Evolutionary conservation across 495 filamentous ascomycete species (phyloP).

Genomic region (Cryomyces minteri): DNA sequence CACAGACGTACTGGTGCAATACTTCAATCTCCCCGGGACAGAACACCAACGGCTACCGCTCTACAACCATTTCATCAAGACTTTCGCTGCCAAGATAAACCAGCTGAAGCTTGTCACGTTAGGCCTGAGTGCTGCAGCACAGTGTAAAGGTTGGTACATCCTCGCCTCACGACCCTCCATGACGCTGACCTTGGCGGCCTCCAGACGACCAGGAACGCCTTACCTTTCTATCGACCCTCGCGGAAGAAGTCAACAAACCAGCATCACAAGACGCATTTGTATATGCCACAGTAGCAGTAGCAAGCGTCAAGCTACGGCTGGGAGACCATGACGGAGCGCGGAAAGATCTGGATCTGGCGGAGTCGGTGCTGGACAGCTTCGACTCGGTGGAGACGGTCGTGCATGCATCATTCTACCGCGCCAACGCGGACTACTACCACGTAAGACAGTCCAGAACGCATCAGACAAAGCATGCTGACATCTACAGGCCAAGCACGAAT

Average conservation of each 20-base stretch:
- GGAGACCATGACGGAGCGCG: constrained; percentile 56
- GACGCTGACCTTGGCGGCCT: not conserved
- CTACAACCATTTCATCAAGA: constrained; percentile 88
- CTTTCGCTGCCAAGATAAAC: constrained; percentile 96
- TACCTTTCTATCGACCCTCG: constrained; percentile 66
- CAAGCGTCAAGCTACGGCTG: constrained; percentile 67
- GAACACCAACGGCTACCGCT: constrained; percentile 67
- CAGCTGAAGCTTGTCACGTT: constrained; percentile 89
- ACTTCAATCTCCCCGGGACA: constrained; percentile 70
- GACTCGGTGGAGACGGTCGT: constrained; percentile 93
- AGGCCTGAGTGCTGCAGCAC: constrained; percentile 66
- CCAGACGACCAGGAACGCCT: constrained; percentile 77
- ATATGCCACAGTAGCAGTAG: constrained; percentile 80
- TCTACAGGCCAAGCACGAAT: constrained; percentile 71
- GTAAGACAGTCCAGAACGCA: no score
- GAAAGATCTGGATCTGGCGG: constrained; percentile 70
- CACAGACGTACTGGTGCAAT: constrained; percentile 71
- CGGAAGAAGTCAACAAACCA: constrained; percentile 75
- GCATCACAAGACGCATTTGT: constrained; percentile 93
- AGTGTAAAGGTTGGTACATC: constrained; percentile 57
- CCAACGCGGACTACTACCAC: constrained; percentile 91
- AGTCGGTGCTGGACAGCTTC: constrained; percentile 75
- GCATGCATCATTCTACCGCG: constrained; percentile 90
- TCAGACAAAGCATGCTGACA: no score
- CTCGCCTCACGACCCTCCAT: constrained; percentile 3